Evolutionary conservation across 805 yeast species (phyloP).

Genomic region (Metschnikowia cerradonensis): DNA sequence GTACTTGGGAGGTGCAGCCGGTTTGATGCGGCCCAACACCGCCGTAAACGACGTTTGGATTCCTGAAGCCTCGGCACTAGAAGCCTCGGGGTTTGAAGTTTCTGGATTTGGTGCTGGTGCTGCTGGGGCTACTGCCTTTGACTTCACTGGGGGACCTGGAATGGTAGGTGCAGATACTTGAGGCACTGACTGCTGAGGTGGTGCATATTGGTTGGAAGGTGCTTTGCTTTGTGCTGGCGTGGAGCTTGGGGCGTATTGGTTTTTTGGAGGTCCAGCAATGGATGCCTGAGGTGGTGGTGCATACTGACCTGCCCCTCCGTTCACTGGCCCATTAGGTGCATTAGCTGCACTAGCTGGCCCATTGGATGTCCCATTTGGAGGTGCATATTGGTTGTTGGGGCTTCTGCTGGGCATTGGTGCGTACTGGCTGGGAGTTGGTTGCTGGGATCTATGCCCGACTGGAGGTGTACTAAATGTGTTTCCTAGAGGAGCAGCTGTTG

Average conservation of each 20-base stretch:
- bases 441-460: not conserved
- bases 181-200: not conserved
- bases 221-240: not conserved
- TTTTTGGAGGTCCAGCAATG: not conserved
- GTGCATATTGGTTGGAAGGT: not conserved
- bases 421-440: constrained; percentile 4
- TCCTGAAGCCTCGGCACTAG: constrained; percentile 16
- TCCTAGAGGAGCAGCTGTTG: not conserved
- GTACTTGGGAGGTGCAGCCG: constrained; percentile 70
- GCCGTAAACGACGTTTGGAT: constrained; percentile 54
- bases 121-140: not conserved
- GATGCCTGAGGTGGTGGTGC: constrained; percentile 18
- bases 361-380: not conserved
- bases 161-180: not conserved
- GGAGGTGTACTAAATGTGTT: not conserved
- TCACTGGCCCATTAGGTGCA: constrained; percentile 20
- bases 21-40: constrained; percentile 60
- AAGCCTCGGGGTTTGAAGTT: not conserved
- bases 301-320: constrained; percentile 25
- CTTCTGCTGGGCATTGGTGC: constrained; percentile 1
- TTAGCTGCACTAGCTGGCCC: constrained; percentile 9
- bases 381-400: not conserved
- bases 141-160: constrained; percentile 4
- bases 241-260: constrained; percentile 34
- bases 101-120: not conserved